These are phyloP conservation scores for Backusella luteola DNA, from an alignment of 192 early-diverging fungal genomes.

Conservation along the genomic window DNA sequence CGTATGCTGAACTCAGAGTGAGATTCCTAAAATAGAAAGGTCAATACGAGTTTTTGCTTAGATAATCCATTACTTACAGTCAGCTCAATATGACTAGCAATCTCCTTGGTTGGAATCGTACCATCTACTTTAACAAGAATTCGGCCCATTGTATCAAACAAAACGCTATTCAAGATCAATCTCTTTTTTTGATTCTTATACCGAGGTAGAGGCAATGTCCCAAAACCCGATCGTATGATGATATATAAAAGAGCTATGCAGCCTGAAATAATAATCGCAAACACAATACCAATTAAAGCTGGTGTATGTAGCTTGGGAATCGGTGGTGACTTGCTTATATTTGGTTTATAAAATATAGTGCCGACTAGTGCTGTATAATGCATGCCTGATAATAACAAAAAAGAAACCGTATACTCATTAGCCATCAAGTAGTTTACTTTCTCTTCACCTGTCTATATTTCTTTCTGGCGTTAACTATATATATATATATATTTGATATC, in stretches of 20 bases:
- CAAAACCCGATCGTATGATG: background rate
- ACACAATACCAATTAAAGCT: slow-evolving; percentile 22
- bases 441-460: background rate
- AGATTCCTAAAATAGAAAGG: slow-evolving; percentile 7
- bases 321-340: slow-evolving; percentile 10
- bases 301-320: slow-evolving; percentile 1
- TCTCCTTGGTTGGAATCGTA: slow-evolving; percentile 35
- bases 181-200: slow-evolving; percentile 15
- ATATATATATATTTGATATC: background rate
- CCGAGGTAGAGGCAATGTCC: background rate
- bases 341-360: slow-evolving; percentile 28
- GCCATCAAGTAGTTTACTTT: background rate
- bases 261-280: slow-evolving; percentile 19
- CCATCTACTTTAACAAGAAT: slow-evolving; percentile 41
- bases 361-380: slow-evolving; percentile 38
- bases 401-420: background rate
- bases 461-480: background rate
- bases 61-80: slow-evolving; percentile 12
- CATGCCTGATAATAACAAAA: slow-evolving; percentile 24
- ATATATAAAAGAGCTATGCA: slow-evolving; percentile 15
- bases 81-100: slow-evolving; percentile 16
- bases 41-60: background rate
- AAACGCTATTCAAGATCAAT: slow-evolving; percentile 30
- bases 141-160: slow-evolving; percentile 32
- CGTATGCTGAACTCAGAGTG: background rate